These are phyloP conservation scores for Leccinum arenicola DNA, from an alignment of 768 basidiomycete species.

Conservation along the genomic window DNA sequence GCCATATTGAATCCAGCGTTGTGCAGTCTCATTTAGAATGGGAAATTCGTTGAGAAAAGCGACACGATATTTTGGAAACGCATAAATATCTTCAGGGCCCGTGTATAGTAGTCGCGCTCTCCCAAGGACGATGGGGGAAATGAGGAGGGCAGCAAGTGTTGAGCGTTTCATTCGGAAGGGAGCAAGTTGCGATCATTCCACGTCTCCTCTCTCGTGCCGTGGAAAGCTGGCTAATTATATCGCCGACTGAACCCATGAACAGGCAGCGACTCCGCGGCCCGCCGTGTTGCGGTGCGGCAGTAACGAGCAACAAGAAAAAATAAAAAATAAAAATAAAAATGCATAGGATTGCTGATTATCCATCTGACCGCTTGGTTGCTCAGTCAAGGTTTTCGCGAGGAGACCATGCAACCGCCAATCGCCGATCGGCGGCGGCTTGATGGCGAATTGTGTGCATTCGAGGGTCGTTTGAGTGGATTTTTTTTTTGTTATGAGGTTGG, in stretches of 20 bases:
- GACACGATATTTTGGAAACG: slow-evolving; percentile 81
- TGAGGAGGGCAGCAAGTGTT: slow-evolving; percentile 12
- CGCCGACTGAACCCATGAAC: slow-evolving; percentile 30
- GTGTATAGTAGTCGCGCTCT: slow-evolving; percentile 52
- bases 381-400: slow-evolving; percentile 19
- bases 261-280: slow-evolving; percentile 29
- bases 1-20: slow-evolving; percentile 71
- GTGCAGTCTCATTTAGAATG: slow-evolving; percentile 66
- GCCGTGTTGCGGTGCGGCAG: slow-evolving; percentile 1
- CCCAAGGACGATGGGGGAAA: slow-evolving; percentile 14
- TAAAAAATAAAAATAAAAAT: background rate
- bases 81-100: slow-evolving; percentile 75
- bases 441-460: slow-evolving; percentile 5
- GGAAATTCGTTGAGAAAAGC: slow-evolving; percentile 79
- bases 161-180: slow-evolving; percentile 18
- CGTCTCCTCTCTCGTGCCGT: slow-evolving; percentile 11
- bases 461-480: slow-evolving; percentile 2
- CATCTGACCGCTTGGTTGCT: background rate
- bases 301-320: slow-evolving; percentile 1
- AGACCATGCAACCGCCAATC: slow-evolving; percentile 29
- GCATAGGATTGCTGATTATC: slow-evolving; percentile 2
- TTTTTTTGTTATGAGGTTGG: background rate
- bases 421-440: slow-evolving; percentile 26
- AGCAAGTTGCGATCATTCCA: slow-evolving; percentile 3
- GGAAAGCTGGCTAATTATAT: slow-evolving; percentile 28